Conservation (phyloP, 257 asterid species). For the Ilex aquifolium region DNA sequence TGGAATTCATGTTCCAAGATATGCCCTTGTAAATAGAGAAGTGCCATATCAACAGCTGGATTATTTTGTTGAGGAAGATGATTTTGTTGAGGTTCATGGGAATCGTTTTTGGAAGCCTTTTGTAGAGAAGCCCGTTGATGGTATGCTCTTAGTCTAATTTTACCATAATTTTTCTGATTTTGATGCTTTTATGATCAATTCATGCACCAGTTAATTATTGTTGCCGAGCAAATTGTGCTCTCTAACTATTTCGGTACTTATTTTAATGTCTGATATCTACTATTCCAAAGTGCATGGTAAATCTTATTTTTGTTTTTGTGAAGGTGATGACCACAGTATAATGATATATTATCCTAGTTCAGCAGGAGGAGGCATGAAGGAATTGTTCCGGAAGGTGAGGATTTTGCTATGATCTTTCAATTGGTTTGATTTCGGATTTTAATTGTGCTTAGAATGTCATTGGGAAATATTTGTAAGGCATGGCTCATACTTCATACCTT, state of each 20-base stretch:
- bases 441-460: not conserved
- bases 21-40: slow-evolving; percentile 86
- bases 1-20: slow-evolving; percentile 89
- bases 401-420: slow-evolving; percentile 6
- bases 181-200: slow-evolving; percentile 6
- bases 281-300: slow-evolving; percentile 10
- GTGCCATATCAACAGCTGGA: slow-evolving; percentile 74
- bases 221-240: not conserved
- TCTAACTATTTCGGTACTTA: not conserved
- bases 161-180: slow-evolving; percentile 5
- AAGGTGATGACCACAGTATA: slow-evolving; percentile 96
- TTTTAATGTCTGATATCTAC: slow-evolving; percentile 1
- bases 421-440: not conserved
- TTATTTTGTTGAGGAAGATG: slow-evolving; percentile 89
- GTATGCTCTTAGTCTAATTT: slow-evolving; percentile 24
- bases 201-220: not conserved
- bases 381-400: slow-evolving; percentile 87
- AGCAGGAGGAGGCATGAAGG: slow-evolving; percentile 99
- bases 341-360: slow-evolving; percentile 98
- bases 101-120: slow-evolving; percentile 89
- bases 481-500: no score
- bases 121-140: slow-evolving; percentile 95
- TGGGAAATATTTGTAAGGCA: not conserved
- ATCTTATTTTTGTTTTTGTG: slow-evolving; percentile 23
- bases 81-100: slow-evolving; percentile 89